A percentile compares a stretch with the other conserved stretches of the same genome.
Conservation (phyloP, 2,329 filamentous ascomycete genomes). For the Colletotrichum orchidophilum region DNA sequence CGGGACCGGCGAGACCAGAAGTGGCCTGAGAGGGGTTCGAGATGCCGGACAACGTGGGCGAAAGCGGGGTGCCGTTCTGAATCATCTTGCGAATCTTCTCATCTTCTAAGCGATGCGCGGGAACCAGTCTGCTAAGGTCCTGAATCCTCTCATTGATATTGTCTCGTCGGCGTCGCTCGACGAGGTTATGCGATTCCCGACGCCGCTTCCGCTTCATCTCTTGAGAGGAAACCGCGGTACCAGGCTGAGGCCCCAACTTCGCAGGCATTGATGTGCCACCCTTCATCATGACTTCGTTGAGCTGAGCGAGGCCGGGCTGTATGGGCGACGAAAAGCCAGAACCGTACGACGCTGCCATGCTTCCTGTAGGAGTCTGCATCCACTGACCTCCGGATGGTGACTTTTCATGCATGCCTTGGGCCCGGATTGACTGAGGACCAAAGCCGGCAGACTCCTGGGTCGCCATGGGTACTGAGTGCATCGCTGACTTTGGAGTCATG, state of each 20-base stretch:
- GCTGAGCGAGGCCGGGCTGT: slow-evolving; percentile 75
- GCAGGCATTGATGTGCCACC: slow-evolving; percentile 89
- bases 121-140: slow-evolving; percentile 92
- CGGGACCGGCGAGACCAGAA: slow-evolving; percentile 86
- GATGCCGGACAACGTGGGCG: slow-evolving; percentile 80
- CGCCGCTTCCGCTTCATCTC: slow-evolving; percentile 93
- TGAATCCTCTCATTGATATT: slow-evolving; percentile 99
- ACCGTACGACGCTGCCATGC: slow-evolving; percentile 85
- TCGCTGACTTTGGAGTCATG: slow-evolving; percentile 86
- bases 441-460: slow-evolving; percentile 76
- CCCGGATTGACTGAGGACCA: slow-evolving; percentile 80
- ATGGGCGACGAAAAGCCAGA: slow-evolving; percentile 90
- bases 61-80: slow-evolving; percentile 89
- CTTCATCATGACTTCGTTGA: slow-evolving; percentile 89
- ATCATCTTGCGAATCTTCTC: slow-evolving; percentile 97
- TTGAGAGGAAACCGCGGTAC: slow-evolving; percentile 75
- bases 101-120: slow-evolving; percentile 90
- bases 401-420: slow-evolving; percentile 77
- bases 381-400: slow-evolving; percentile 83
- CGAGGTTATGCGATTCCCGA: slow-evolving; percentile 94
- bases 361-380: slow-evolving; percentile 83
- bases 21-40: slow-evolving; percentile 79
- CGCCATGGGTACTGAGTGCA: slow-evolving; percentile 76
- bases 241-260: slow-evolving; percentile 72
- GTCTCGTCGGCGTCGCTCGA: slow-evolving; percentile 92